These are phyloP conservation scores for Ceratonia siliqua DNA, from an alignment of 306 rosid species.

Conservation along the genomic window DNA sequence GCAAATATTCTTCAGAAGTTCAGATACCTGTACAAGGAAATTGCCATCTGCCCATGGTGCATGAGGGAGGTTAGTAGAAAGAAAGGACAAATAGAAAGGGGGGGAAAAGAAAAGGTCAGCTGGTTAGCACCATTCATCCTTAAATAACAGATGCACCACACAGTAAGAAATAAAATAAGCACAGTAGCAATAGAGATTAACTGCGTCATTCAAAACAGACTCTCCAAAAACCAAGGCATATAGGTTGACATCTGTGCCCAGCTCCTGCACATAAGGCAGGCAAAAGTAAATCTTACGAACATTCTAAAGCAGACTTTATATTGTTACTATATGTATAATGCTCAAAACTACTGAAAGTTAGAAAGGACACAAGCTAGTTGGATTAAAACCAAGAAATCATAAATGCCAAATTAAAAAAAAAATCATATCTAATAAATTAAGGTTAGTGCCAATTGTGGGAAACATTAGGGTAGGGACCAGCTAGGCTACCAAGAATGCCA, in stretches of 20 bases:
- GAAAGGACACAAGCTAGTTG: not conserved
- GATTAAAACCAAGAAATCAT: not conserved
- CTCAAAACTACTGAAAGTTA: not conserved
- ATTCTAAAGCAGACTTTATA: not conserved
- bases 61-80: not conserved
- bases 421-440: not conserved
- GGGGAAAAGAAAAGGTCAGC: conserved; percentile 1
- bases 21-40: conserved; percentile 78
- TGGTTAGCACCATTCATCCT: conserved; percentile 18
- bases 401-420: not conserved
- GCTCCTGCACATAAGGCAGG: conserved; percentile 54
- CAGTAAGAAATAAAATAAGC: conserved; percentile 12
- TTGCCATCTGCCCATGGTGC: conserved; percentile 63
- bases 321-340: not conserved
- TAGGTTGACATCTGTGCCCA: conserved; percentile 71
- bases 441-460: not conserved
- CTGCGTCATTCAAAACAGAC: conserved; percentile 83
- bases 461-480: not conserved
- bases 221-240: conserved; percentile 92
- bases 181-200: conserved; percentile 36
- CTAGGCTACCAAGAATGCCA: not conserved
- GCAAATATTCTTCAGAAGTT: conserved; percentile 4
- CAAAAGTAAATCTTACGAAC: not conserved
- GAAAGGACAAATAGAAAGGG: not conserved
- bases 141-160: conserved; percentile 19